Base-by-base conservation (phyloP, 495 filamentous ascomycete genomes). In the Penicillium dipodomyicola region DNA sequence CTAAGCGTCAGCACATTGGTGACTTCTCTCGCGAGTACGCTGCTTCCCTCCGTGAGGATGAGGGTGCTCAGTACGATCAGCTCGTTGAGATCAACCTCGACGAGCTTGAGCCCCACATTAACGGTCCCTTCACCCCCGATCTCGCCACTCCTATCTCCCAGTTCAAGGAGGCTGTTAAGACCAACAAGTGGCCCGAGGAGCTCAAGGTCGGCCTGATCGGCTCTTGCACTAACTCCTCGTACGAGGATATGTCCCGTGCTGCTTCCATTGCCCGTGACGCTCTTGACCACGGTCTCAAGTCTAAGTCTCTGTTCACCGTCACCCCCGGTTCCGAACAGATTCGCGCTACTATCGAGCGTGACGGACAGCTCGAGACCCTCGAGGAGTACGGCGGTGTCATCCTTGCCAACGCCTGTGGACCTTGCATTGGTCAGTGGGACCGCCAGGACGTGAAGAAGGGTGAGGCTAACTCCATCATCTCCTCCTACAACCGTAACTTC, bases 101-200 rank as follows among this genome's bases (percentile, higher is more conserved):
- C 50, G 88, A 94, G 76, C 87, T 98, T 44, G 94, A 98, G 82
- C 94, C 94, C 37, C 91, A 98, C 75, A 90, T 98, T 80, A 98
- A 98, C 80, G 94, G 94, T 64, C 94, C 94, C 52, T 98, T 98
- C 85, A 98, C 94, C n/a, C 94, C 94, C 57, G 94, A 98, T 86
- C 86, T 98, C 74, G 92, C 92, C 44, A 97, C 94, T 41, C 94
- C 94, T 19, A 91, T 98, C 77, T 96, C 92, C 74, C 89, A 97
- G 80, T 97, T 97, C 78, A 91, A 91, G 74, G 87, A 92, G 72
- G 90, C 94, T 64, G 94, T 93, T 60, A 88, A 93, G 82, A 79
- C 82, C 63, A 96, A 98, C 77, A 87, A 87, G 74, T 98, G 94
- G 94, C 94, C 94, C 40, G 87, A 96, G 74, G 93, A 97, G 73